Evolutionary conservation across 202 grass and related monocot species (phyloP).

Genomic region (Bolboschoenoplectus hybrid): DNA sequence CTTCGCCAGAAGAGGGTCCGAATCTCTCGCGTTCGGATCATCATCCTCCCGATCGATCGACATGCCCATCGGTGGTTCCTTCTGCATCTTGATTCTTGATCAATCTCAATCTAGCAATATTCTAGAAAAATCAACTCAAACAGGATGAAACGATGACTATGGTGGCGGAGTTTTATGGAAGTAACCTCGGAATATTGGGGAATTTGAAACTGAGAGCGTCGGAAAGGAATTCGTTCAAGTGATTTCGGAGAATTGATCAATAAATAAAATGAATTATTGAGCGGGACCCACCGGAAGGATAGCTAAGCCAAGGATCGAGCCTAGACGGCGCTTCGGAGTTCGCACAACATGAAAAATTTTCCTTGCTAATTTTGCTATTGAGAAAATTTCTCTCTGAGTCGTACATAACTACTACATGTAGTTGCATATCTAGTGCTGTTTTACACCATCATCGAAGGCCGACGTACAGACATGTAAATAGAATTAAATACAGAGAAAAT

Average conservation of each 20-base stretch:
- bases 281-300: neutral
- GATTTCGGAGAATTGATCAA: neutral
- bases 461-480: too few relatives aligned
- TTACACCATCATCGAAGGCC: too few relatives aligned
- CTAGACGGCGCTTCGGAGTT: too few relatives aligned
- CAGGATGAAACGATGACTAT: neutral
- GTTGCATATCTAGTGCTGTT: too few relatives aligned
- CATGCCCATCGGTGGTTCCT: conserved; percentile 11
- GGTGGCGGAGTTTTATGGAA: neutral
- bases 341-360: too few relatives aligned
- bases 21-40: conserved; percentile 39
- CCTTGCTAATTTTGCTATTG: too few relatives aligned
- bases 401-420: too few relatives aligned
- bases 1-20: conserved; percentile 41
- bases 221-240: neutral
- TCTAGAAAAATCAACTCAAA: conserved; percentile 12
- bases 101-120: neutral
- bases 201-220: neutral
- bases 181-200: neutral
- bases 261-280: neutral
- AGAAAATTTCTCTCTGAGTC: too few relatives aligned
- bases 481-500: too few relatives aligned
- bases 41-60: conserved; percentile 36
- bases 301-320: too few relatives aligned
- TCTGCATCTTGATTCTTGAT: conserved; percentile 3